Base-by-base conservation (phyloP, 148 eudicot genomes). In the Vaccinium darrowii region DNA sequence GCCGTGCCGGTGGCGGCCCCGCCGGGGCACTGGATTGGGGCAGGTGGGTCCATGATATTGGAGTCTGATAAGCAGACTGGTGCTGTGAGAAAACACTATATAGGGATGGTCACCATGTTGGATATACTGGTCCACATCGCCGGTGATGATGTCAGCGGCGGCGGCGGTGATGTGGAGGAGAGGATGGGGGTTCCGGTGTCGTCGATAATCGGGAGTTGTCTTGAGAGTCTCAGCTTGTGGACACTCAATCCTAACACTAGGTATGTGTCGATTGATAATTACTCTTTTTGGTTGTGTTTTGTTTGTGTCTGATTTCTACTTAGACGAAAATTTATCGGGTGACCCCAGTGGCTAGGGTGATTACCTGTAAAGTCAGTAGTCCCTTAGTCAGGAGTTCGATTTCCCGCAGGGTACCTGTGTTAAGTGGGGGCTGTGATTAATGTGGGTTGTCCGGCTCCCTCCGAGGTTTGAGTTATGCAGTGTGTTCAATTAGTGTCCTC, bases 21-120 rank as follows among this genome's bases (percentile, higher is more conserved):
- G 8, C 98, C 99, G 3, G 98, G 99, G 0, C 98, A 95, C 83
- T 97, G 98, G 98, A 97, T 97, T 0, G 99, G 99, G 1, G 96
- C 98, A 0, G 98, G 98, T n/a, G 98, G 99, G 21, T 97, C 99
- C 0, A 97, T 97, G 99, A 97, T 97, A 0, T 80, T 93, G 92
- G 99, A 97, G 86, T 71, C 93, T 1, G 98, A 97, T 86, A 97
- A 95, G 87, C 93, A 90, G 25, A 95, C 95, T 0, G 99, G 98
- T 8, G 88, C 91, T 0, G 93, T 92, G 0, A 89, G 99, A 84
- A 94, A 96, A 56, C 98, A 97, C 67, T 95, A 95, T 19, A 95
- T 95, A 65, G 99, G 99, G 57, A 95, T 97, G 95, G 91, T 95
- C 1, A 95, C 99, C 11, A 94, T 97, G 99, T 84, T 95, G 54